Evolutionary conservation across 495 filamentous ascomycete genomes (phyloP), one percentile per base, ranked within the genome.

Genomic region (Evernia prunastri): DNA sequence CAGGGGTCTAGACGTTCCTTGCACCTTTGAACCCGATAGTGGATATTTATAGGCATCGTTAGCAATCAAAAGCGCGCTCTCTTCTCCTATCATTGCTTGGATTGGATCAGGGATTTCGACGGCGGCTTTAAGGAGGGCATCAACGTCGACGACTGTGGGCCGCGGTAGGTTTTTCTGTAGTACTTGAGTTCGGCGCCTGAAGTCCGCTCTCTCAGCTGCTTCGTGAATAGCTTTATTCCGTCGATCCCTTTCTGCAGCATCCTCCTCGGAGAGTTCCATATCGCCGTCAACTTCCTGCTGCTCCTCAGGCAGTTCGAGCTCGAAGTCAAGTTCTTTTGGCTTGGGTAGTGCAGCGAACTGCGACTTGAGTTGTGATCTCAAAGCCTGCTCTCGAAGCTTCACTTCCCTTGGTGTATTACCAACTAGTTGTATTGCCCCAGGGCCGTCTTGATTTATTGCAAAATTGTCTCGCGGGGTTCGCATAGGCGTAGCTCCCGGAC

Each of bases 381-480:
- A 74, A 31, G 87, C 84, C 36, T 86, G 82, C 66, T 98, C 89
- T 13, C 84, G 82, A 66, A 90, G 78, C 70, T 84, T 87, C 51
- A 89, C 79, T 58, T 98, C 94, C 37, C 83, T 81, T 11, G 93
- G 88, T 8, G 94, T 94, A 43, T 84, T 87, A 31, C 86, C 85
- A 47, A 91, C 81, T 45, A 91, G 74, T 49, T 87, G 83, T 78
- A 86, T 84, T 10, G 82, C 81, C 49, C 82, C 81, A 18, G 82
- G 73, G 7, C 73, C 81, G 17, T 83, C 83, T 56, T 83, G 76
- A 70, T 97, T 98, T 56, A 98, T 83, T 3, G 89, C 83, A 68
- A 97, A 90, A 57, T 82, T 90, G 72, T 98, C 94, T 58, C 95
- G 83, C 15, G 94, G 94, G 15, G 94, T 98, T 20, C 90, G 86